A percentile compares a stretch with the other conserved stretches of the same genome.
These are phyloP conservation scores for Gnomoniopsis sp. DNA, from an alignment of 2,329 filamentous ascomycete genomes.

Conservation along the genomic window DNA sequence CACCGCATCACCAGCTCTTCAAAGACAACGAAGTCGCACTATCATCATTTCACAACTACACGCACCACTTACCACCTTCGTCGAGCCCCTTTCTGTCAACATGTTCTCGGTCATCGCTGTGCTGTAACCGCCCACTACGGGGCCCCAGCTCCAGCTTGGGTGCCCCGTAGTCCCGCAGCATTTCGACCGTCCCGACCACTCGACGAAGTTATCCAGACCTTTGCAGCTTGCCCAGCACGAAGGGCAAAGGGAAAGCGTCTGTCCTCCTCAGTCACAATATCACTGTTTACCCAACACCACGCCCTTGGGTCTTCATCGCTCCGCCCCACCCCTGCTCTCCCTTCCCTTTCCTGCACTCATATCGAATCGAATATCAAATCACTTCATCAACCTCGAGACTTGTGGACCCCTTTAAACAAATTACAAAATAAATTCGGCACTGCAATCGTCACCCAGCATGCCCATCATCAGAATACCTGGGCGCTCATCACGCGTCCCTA, in stretches of 20 bases:
- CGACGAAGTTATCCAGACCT: slow-evolving; percentile 67
- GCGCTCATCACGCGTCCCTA: slow-evolving; percentile 8
- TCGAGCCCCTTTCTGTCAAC: slow-evolving; percentile 57
- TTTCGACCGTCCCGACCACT: slow-evolving; percentile 66
- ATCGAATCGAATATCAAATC: no score
- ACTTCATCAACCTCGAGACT: neutral
- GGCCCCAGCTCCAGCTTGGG: slow-evolving; percentile 47
- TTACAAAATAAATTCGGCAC: neutral
- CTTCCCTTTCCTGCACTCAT: neutral
- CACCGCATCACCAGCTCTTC: slow-evolving; percentile 27
- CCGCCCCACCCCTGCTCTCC: neutral
- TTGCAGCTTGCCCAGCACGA: slow-evolving; percentile 47
- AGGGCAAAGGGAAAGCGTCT: slow-evolving; percentile 29
- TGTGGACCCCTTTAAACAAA: neutral
- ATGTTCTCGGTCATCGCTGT: slow-evolving; percentile 79
- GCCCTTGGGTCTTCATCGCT: slow-evolving; percentile 4
- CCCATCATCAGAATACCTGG: slow-evolving; percentile 16
- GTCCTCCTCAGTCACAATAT: slow-evolving; percentile 33
- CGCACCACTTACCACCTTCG: slow-evolving; percentile 54
- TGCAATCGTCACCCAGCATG: neutral
- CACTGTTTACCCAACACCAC: slow-evolving; percentile 6
- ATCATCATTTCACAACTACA: slow-evolving; percentile 32
- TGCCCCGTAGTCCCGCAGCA: slow-evolving; percentile 83
- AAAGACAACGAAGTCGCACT: slow-evolving; percentile 67
- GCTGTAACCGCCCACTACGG: slow-evolving; percentile 90